These are phyloP conservation scores for Colletotrichum truncatum DNA, from an alignment of 2,329 filamentous ascomycete genomes.

Conservation along the genomic window DNA sequence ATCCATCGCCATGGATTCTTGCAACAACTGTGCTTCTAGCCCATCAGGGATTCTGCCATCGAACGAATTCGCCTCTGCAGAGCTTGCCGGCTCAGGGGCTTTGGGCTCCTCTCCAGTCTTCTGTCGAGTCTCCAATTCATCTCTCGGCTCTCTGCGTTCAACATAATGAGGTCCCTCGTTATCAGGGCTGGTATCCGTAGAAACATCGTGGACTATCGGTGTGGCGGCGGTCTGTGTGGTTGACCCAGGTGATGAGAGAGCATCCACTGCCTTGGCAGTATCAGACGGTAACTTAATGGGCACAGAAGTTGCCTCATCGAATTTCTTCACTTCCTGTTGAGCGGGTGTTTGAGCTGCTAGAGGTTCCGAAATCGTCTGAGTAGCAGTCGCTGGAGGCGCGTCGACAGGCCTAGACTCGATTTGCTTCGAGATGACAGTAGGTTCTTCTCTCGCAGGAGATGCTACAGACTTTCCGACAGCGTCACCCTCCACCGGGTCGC, in stretches of 20 bases:
- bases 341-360: background rate
- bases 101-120: conserved; percentile 35
- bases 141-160: conserved; percentile 52
- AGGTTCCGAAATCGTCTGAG: background rate
- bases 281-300: conserved; percentile 48
- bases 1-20: conserved; percentile 46
- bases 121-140: conserved; percentile 45
- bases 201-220: conserved; percentile 72
- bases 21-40: conserved; percentile 54
- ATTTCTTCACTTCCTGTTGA: conserved; percentile 45
- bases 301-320: conserved; percentile 32
- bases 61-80: conserved; percentile 21
- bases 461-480: background rate
- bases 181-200: conserved; percentile 79
- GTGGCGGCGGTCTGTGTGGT: conserved; percentile 80
- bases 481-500: background rate
- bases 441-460: background rate
- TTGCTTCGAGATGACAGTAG: conserved; percentile 3
- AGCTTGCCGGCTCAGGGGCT: conserved; percentile 5
- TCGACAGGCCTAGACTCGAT: background rate
- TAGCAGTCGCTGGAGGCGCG: background rate
- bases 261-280: conserved; percentile 49
- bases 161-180: conserved; percentile 69
- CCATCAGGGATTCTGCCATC: conserved; percentile 36
- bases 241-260: conserved; percentile 67